Base-by-base conservation (phyloP, 495 filamentous ascomycete genomes). In the Penicillium fimorum region DNA sequence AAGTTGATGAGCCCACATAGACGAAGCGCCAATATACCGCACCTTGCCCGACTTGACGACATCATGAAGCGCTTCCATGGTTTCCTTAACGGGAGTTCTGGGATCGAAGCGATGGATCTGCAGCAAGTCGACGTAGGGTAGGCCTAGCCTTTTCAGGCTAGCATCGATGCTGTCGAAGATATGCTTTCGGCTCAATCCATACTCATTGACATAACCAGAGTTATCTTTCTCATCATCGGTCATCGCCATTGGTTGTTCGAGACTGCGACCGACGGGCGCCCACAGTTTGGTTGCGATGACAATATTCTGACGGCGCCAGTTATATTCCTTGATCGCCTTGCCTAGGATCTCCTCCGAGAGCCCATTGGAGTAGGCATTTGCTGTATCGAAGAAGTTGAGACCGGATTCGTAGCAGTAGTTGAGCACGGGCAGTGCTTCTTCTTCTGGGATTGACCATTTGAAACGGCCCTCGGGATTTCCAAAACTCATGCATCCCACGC, bases 261-360 rank as follows among this genome's bases (percentile, higher is more conserved):
- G 2, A 5, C 50, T 59, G n/a, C 56, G 60, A 5, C 67, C 66
- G 7, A 73, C 64, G 11, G 66, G 60, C 12, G 56, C 58, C 54
- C 54, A 67, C 55, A 89, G 74, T 75, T 92, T 92, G 13, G 89
- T 91, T 35, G 87, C 87, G 62, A 92, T 81, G 42, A 92, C 88
- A 47, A 91, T 75, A 68, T 86, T 85, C 64, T 87, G 86, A 9
- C 87, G 80, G 45, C 84, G 82, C 88, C 88, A 74, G 30, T 52
- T 56, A 47, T 63, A 72, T 33, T 79, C 65, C 65, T 76, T 72
- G 56, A 83, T 86, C 12, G 69, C 69, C 29, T 69, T 67, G 57
- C 71, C 71, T 5, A 72, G 59, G 27, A 74, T 70, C 32, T 63
- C 57, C 51, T 74, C 69, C 1, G 67, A 67, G 15, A 53, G 7